Conservation (phyloP, 2,329 filamentous ascomycete genomes). For the Rutstroemia sp. region DNA sequence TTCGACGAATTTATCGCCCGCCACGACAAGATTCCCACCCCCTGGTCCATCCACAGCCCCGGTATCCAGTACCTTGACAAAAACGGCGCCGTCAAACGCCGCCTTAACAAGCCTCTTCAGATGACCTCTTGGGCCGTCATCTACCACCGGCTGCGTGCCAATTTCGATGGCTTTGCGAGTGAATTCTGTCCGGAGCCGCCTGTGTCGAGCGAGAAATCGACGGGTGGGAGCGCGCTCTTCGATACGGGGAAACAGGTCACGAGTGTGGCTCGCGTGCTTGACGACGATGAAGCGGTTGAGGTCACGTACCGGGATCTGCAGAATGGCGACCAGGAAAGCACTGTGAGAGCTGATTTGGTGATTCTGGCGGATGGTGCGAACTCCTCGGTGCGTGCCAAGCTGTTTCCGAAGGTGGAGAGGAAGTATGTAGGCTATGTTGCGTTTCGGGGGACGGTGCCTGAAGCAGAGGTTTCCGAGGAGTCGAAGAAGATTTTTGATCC, state of each 20-base stretch:
- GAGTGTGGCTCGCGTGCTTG: not conserved
- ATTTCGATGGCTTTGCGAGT: constrained; percentile 17
- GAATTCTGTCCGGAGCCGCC: not conserved
- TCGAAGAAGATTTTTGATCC: constrained; percentile 31
- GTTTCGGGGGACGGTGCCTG: constrained; percentile 35
- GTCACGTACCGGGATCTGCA: not conserved
- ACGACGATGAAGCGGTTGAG: not conserved
- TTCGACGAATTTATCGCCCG: not conserved
- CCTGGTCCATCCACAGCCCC: constrained; percentile 1
- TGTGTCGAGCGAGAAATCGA: not conserved
- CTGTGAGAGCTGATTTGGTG: constrained; percentile 13
- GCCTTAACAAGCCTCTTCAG: not conserved
- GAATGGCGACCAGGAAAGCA: not conserved
- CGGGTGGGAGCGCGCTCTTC: not conserved
- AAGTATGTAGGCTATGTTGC: constrained; percentile 19
- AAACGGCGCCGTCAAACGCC: constrained; percentile 7
- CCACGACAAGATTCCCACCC: not conserved
- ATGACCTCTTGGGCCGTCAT: constrained; percentile 14
- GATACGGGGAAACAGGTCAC: not conserved
- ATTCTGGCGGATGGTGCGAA: constrained; percentile 19
- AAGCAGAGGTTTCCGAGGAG: constrained; percentile 31
- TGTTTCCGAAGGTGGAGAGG: constrained; percentile 14
- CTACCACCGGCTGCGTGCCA: constrained; percentile 15
- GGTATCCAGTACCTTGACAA: constrained; percentile 9
- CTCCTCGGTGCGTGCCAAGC: constrained; percentile 13